Conservation (phyloP, 2,329 filamentous ascomycete species). For the Tympanopsis confertula region DNA sequence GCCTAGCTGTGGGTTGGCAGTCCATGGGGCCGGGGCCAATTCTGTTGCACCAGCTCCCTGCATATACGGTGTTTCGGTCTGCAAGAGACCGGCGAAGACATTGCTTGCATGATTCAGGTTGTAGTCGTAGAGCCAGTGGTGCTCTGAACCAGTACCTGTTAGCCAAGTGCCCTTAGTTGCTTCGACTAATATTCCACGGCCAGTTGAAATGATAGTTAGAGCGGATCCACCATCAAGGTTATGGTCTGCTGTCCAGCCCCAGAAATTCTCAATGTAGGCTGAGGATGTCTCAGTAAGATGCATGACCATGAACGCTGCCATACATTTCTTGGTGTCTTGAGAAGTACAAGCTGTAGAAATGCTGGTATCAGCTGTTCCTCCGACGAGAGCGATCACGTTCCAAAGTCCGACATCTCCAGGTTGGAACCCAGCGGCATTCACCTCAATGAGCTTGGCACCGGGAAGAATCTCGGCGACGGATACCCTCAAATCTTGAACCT, state of each 20-base stretch:
- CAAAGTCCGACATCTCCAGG: neutral
- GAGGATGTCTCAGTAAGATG: conserved; percentile 32
- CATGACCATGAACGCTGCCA: conserved; percentile 18
- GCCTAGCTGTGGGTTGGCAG: conserved; percentile 21
- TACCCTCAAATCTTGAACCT: neutral
- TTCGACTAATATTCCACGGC: conserved; percentile 33
- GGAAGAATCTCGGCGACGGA: neutral
- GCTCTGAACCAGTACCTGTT: conserved; percentile 38
- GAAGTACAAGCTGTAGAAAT: conserved; percentile 22
- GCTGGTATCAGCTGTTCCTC: conserved; percentile 24
- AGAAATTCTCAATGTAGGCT: conserved; percentile 40
- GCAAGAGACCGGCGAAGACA: conserved; percentile 35
- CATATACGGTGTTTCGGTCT: conserved; percentile 42
- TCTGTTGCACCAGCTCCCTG: conserved; percentile 27
- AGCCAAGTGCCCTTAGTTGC: conserved; percentile 35
- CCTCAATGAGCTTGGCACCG: neutral
- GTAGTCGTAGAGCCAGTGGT: conserved; percentile 46
- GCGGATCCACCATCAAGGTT: conserved; percentile 29
- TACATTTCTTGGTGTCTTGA: conserved; percentile 24
- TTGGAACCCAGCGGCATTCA: neutral
- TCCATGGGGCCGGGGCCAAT: conserved; percentile 26
- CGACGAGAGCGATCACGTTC: neutral
- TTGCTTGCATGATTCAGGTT: conserved; percentile 35
- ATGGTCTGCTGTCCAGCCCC: conserved; percentile 42
- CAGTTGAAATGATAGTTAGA: conserved; percentile 31